These are phyloP conservation scores for Aspergillus pseudoglaucus DNA, from an alignment of 2,329 filamentous ascomycete genomes.

Conservation along the genomic window DNA sequence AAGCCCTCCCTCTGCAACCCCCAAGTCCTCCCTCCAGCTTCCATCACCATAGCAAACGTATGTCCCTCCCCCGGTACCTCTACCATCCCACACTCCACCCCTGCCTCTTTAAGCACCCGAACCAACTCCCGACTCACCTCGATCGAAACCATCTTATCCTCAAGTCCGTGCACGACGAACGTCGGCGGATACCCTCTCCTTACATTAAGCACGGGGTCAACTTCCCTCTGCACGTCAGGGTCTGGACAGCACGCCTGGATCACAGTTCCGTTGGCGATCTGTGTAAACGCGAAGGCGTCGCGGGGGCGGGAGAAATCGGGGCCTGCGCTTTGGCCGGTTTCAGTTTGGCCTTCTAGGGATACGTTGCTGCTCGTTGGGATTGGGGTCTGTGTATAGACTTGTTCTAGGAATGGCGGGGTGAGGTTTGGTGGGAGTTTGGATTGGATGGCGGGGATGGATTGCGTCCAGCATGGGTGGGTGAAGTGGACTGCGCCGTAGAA, in stretches of 20 bases:
- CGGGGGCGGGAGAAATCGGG: slow-evolving; percentile 33
- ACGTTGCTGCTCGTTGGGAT: slow-evolving; percentile 34
- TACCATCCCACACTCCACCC: slow-evolving; percentile 30
- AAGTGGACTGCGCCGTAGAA: slow-evolving; percentile 41
- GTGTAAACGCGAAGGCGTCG: slow-evolving; percentile 37
- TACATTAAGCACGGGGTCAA: slow-evolving; percentile 33
- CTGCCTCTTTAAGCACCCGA: slow-evolving; percentile 17
- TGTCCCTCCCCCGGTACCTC: slow-evolving; percentile 39
- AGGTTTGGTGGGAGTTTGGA: slow-evolving; percentile 21
- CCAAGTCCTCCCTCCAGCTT: slow-evolving; percentile 30
- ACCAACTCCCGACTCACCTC: slow-evolving; percentile 29
- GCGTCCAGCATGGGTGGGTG: slow-evolving; percentile 31
- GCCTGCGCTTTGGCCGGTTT: slow-evolving; percentile 14
- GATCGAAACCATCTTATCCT: slow-evolving; percentile 36
- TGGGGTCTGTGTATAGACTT: slow-evolving; percentile 31
- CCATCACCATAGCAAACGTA: slow-evolving; percentile 40
- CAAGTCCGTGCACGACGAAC: slow-evolving; percentile 37
- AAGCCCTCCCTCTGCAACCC: slow-evolving; percentile 35
- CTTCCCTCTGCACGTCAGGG: slow-evolving; percentile 13
- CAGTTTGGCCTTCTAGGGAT: slow-evolving; percentile 37
- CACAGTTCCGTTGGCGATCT: slow-evolving; percentile 37
- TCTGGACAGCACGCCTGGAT: slow-evolving; percentile 26
- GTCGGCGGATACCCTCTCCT: slow-evolving; percentile 30
- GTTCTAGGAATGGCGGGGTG: slow-evolving; percentile 24
- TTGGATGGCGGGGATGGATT: slow-evolving; percentile 24